phyloP scores from a whole-genome alignment of 1,284 basidiomycete genomes.

The Dichomitus squalens region DNA sequence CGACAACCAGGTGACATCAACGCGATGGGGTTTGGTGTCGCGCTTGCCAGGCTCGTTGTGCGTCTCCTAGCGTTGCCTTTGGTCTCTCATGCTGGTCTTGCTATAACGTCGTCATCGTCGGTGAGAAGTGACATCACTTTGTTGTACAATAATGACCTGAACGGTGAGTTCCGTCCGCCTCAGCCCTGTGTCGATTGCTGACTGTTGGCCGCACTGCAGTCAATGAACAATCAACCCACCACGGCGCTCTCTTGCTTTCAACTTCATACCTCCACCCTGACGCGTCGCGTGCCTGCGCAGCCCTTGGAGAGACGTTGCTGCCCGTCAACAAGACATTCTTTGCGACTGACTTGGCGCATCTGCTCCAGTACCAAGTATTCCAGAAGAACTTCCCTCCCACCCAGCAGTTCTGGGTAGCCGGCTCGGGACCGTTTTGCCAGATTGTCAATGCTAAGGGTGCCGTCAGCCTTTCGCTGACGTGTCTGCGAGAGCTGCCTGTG shows the following conservation, averaged over 20 bases:
- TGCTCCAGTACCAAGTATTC: slow-evolving; percentile 32
- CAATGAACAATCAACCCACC: slow-evolving; percentile 26
- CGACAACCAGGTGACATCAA: not conserved
- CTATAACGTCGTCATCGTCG: slow-evolving; percentile 18
- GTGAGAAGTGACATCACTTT: slow-evolving; percentile 26
- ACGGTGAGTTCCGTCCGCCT: slow-evolving; percentile 22
- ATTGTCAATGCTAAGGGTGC: slow-evolving; percentile 27
- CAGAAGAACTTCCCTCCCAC: slow-evolving; percentile 19
- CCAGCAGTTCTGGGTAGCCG: slow-evolving; percentile 34
- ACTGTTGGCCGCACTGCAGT: not conserved
- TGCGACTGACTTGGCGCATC: slow-evolving; percentile 25
- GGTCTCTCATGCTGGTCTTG: slow-evolving; percentile 10
- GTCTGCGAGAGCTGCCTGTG: slow-evolving; percentile 27
- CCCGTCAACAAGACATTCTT: slow-evolving; percentile 30
- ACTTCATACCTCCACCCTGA: slow-evolving; percentile 16
- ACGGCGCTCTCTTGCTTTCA: slow-evolving; percentile 29
- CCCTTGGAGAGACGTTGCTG: slow-evolving; percentile 31
- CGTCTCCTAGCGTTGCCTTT: slow-evolving; percentile 6
- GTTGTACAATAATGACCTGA: slow-evolving; percentile 33
- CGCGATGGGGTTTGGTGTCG: slow-evolving; percentile 5
- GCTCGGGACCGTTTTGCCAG: slow-evolving; percentile 25
- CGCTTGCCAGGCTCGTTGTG: not conserved
- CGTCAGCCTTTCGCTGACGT: slow-evolving; percentile 24
- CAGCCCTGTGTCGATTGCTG: not conserved
- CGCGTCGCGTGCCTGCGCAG: slow-evolving; percentile 25